Percentiles rank a stretch among this genome's conserved stretches.
phyloP scores from a whole-genome alignment of 108 stramenopile genomes.

The Skeletonema potamos region DNA sequence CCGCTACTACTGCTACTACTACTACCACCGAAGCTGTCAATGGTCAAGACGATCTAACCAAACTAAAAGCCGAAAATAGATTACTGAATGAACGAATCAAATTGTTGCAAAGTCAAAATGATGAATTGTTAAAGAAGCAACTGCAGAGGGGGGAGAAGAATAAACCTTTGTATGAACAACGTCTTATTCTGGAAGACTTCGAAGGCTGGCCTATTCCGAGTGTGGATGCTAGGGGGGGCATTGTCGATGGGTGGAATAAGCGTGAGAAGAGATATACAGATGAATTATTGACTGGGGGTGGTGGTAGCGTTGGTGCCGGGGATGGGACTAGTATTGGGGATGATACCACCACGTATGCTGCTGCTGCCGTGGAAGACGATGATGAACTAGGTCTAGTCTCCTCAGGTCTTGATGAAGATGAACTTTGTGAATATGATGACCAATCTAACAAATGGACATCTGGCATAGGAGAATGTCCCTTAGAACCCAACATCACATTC shows the following conservation, averaged over 20 bases:
- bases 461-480: conserved; percentile 33
- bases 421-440: conserved; percentile 20
- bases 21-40: background rate
- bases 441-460: conserved; percentile 13
- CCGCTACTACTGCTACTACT: background rate
- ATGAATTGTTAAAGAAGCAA: conserved; percentile 16
- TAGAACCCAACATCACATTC: conserved; percentile 47
- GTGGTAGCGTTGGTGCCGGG: too few species aligned
- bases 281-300: background rate
- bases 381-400: conserved; percentile 31
- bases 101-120: conserved; percentile 27
- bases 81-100: conserved; percentile 17
- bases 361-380: conserved; percentile 1
- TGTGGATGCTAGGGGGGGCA: conserved; percentile 21
- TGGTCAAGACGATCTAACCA: background rate
- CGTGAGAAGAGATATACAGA: conserved; percentile 21
- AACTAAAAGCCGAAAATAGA: conserved; percentile 18
- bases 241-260: conserved; percentile 33
- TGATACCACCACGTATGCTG: background rate
- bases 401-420: background rate
- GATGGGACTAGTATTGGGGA: background rate
- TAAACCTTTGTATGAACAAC: conserved; percentile 9
- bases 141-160: background rate
- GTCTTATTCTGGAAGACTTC: conserved; percentile 61
- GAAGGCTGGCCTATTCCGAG: conserved; percentile 56